Percentiles rank a stretch among this genome's conserved stretches.
Evolutionary conservation across 495 filamentous ascomycete genomes (phyloP).

Genomic region (Achaetomiella virescens): DNA sequence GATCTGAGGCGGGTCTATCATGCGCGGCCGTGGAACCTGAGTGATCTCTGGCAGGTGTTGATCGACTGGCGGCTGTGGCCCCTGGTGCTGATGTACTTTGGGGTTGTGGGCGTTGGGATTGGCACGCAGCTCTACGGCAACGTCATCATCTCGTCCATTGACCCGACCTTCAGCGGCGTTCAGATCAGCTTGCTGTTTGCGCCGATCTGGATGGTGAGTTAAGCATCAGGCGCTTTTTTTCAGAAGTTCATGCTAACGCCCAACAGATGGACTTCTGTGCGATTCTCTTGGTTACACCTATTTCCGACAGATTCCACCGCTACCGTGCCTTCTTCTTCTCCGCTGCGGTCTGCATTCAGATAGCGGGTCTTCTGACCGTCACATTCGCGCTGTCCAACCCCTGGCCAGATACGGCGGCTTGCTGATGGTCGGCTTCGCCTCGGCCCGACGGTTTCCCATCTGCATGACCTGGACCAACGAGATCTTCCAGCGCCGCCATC

Average conservation of each 20-base stretch:
- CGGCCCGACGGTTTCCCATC: constrained; percentile 83
- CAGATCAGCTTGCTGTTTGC: constrained; percentile 77
- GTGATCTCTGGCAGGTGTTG: constrained; percentile 61
- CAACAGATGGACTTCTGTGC: constrained; percentile 75
- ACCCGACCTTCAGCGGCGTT: constrained; percentile 63
- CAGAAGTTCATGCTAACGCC: constrained; percentile 3
- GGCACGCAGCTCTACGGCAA: constrained; percentile 82
- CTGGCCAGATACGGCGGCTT: constrained; percentile 82
- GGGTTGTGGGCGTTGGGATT: constrained; percentile 86
- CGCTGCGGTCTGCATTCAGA: constrained; percentile 66
- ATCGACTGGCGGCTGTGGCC: constrained; percentile 86
- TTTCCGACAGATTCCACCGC: constrained; percentile 82
- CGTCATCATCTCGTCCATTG: constrained; percentile 75
- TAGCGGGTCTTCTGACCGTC: constrained; percentile 69
- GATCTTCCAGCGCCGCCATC: constrained; percentile 82
- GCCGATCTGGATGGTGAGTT: constrained; percentile 84
- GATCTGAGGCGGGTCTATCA: constrained; percentile 79
- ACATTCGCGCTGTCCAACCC: constrained; percentile 67
- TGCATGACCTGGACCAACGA: constrained; percentile 91
- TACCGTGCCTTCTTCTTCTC: constrained; percentile 81
- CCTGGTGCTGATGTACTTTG: constrained; percentile 85
- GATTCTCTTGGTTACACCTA: constrained; percentile 76
- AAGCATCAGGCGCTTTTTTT: too few relatives aligned
- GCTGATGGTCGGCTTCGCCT: constrained; percentile 85
- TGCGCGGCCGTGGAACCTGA: constrained; percentile 58